Evolutionary conservation across 2,329 filamentous ascomycete species (phyloP), one percentile per base, ranked within the genome.

Genomic region (Didymella exigua): DNA sequence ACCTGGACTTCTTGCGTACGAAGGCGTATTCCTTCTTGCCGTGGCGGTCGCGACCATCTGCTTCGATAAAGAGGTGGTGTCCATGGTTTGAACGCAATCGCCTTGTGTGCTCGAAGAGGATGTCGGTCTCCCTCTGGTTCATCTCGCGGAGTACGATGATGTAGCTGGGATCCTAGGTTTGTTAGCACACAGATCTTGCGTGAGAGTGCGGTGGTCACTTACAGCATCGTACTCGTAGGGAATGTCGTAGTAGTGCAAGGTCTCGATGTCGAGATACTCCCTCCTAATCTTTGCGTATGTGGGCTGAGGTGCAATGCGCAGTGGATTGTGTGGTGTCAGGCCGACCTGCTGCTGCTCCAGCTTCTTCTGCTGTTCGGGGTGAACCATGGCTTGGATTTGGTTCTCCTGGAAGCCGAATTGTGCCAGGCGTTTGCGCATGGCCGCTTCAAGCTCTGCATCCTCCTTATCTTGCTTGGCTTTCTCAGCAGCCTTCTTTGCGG

Each of bases 71-170:
- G 46, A 81, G 63, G 30, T 69, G 72, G 26, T 59, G 60, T 24
- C 61, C 58, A 36, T 65, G 51, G 23, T 51, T 51, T 8, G 66
- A 64, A 45, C 78, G 76, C 18, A 81, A 70, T 21, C 78, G 75
- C 13, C 74, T 73, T 13, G 79, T 81, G 58, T 82, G 79, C 61
- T 81, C 79, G 60, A 82, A 82, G 26, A 82, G 67, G 23, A 81
- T 71, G 36, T 81, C 78, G 5, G 79, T 81, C 47, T 81, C 78
- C 50, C 72, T 70, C 42, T 75, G 74, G 59, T 77, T 75, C 75
- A 82, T 79, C 56, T 82, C 79, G 46, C 77, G 76, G 10, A 80
- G 71, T 54, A 82, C 78, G 63, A 82, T 78, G 66, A 81, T 77
- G 69, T 77, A 82, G 49, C 79, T 74, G 9, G 73, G 69, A 61